phyloP scores from a whole-genome alignment of 1,284 basidiomycete species.

The Cryptococcus sp. region DNA sequence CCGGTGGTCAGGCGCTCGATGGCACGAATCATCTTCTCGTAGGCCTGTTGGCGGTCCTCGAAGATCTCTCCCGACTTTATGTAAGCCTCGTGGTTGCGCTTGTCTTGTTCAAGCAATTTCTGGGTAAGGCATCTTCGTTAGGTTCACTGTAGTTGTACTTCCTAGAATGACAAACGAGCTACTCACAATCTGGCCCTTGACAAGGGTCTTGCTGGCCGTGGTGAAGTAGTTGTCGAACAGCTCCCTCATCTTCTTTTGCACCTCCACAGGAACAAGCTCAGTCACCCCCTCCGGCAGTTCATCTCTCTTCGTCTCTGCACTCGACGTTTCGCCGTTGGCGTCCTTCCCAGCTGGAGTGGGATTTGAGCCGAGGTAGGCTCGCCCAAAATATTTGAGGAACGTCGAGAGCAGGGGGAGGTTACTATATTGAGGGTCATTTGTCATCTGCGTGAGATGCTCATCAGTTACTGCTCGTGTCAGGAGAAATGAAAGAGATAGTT shows the following conservation, averaged over 20 bases:
- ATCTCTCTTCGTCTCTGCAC: slow-evolving; percentile 9
- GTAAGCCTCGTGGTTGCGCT: slow-evolving; percentile 95
- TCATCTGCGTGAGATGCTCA: slow-evolving; percentile 57
- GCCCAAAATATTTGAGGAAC: slow-evolving; percentile 78
- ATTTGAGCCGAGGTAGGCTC: slow-evolving; percentile 71
- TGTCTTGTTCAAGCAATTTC: slow-evolving; percentile 94
- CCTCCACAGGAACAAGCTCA: slow-evolving; percentile 75
- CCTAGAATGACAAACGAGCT: background rate
- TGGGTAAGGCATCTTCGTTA: slow-evolving; percentile 44
- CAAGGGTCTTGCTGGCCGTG: slow-evolving; percentile 81
- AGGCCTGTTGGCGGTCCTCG: slow-evolving; percentile 95
- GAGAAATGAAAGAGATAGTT: background rate
- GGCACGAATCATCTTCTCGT: slow-evolving; percentile 94
- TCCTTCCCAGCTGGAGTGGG: slow-evolving; percentile 26
- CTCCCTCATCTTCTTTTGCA: slow-evolving; percentile 81
- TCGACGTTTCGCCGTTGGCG: background rate
- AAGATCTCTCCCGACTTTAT: slow-evolving; percentile 98
- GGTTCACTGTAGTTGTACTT: background rate
- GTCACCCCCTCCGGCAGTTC: slow-evolving; percentile 55
- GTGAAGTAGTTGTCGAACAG: slow-evolving; percentile 94
- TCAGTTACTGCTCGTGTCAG: background rate
- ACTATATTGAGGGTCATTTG: slow-evolving; percentile 77
- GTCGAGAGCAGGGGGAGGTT: slow-evolving; percentile 79
- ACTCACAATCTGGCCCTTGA: slow-evolving; percentile 82
- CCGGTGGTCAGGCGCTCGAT: slow-evolving; percentile 86